Conservation (phyloP, 2,329 filamentous ascomycete species). For the Acarospora socialis region DNA sequence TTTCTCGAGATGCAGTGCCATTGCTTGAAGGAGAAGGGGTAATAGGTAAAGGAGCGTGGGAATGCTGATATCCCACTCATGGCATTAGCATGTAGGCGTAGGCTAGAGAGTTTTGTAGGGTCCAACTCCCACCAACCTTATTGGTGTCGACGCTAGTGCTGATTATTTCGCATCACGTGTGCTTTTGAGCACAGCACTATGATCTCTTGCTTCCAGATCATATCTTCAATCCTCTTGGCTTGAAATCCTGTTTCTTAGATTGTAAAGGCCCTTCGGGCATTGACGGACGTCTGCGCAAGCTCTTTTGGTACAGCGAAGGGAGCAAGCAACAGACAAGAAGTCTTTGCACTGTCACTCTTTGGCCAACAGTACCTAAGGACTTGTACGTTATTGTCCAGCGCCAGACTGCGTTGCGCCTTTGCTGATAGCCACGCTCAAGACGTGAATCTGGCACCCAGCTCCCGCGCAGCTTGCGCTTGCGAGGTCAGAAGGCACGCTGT, state of each 20-base stretch:
- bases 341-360: slow-evolving; percentile 11
- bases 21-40: slow-evolving; percentile 12
- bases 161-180: too few relatives aligned
- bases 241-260: too few relatives aligned
- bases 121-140: too few relatives aligned
- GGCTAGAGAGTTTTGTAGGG: too few relatives aligned
- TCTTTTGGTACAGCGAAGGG: slow-evolving; percentile 6
- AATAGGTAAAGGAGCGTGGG: not conserved
- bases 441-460: not conserved
- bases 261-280: too few relatives aligned
- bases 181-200: too few relatives aligned
- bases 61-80: too few relatives aligned
- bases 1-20: slow-evolving; percentile 48
- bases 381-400: slow-evolving; percentile 7
- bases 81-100: too few relatives aligned
- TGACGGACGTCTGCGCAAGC: slow-evolving; percentile 6
- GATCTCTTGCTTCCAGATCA: too few relatives aligned
- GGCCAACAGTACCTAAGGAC: slow-evolving; percentile 8
- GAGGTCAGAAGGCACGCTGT: not conserved
- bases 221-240: too few relatives aligned
- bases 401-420: slow-evolving; percentile 8
- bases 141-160: too few relatives aligned
- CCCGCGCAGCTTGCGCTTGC: not conserved
- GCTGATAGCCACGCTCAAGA: slow-evolving; percentile 9
- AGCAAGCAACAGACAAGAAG: slow-evolving; percentile 8